These are phyloP conservation scores for Schoenoplectus triqueter DNA, from an alignment of 202 grass and related monocot genomes.

Conservation along the genomic window DNA sequence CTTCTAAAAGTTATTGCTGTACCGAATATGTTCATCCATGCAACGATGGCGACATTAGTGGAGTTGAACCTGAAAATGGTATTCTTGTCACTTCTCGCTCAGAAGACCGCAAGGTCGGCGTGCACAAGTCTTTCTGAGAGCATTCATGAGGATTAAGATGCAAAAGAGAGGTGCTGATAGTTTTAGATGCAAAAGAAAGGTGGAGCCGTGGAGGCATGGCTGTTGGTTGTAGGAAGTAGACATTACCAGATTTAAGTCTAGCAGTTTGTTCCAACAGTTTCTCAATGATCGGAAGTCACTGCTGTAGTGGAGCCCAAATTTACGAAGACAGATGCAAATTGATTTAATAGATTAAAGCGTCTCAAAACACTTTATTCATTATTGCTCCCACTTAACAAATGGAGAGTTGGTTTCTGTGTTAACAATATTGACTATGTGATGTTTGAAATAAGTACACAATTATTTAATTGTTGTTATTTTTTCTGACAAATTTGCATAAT, in stretches of 20 bases:
- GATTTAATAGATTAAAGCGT: too few relatives aligned
- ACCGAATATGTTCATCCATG: not conserved
- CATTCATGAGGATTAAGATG: too few relatives aligned
- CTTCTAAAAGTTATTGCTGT: not conserved
- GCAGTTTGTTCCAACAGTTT: not conserved
- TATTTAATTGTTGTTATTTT: not conserved
- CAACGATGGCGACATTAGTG: not conserved
- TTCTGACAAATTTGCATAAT: not conserved
- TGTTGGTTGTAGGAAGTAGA: not conserved
- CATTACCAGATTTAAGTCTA: not conserved
- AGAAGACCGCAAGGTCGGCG: too few relatives aligned
- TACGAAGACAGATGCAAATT: too few relatives aligned
- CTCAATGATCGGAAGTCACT: not conserved
- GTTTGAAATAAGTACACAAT: not conserved
- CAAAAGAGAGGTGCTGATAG: too few relatives aligned
- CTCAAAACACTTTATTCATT: too few relatives aligned
- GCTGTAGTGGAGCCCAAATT: too few relatives aligned
- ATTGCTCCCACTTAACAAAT: too few relatives aligned
- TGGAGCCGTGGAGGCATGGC: not conserved
- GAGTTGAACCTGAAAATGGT: not conserved
- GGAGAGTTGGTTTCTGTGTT: too few relatives aligned
- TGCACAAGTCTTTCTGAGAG: too few relatives aligned
- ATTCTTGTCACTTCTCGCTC: not conserved
- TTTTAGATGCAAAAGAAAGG: too few relatives aligned
- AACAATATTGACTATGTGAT: not conserved